Conservation (phyloP, 805 yeast species). For the Saccharomycopsis babjevae region DNA sequence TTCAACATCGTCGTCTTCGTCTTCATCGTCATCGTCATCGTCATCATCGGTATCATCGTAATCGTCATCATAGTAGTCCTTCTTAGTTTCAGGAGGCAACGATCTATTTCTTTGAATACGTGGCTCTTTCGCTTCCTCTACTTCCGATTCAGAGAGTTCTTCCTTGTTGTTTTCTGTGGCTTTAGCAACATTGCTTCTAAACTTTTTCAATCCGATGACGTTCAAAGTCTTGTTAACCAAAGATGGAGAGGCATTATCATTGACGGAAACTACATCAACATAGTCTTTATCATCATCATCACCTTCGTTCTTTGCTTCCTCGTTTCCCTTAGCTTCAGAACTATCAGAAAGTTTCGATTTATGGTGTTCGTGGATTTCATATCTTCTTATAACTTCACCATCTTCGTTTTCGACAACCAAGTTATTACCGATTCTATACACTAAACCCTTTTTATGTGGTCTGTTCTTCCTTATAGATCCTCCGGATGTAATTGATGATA, state of each 20-base stretch:
- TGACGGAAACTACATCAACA: neutral
- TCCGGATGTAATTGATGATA: neutral
- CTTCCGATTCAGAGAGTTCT: neutral
- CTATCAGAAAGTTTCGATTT: neutral
- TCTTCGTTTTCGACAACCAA: constrained; percentile 82
- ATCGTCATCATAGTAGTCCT: constrained; percentile 8
- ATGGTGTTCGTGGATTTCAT: constrained; percentile 54
- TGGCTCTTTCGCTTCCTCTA: neutral
- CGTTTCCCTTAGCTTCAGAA: neutral
- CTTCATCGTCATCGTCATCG: constrained; percentile 10
- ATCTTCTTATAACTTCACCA: constrained; percentile 83
- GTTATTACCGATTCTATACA: constrained; percentile 69
- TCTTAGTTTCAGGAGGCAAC: neutral
- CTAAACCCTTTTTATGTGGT: constrained; percentile 33
- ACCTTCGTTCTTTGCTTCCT: neutral
- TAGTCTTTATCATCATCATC: neutral
- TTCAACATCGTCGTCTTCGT: constrained; percentile 6
- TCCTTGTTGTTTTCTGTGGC: neutral
- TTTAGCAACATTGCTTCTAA: neutral
- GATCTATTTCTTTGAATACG: neutral
- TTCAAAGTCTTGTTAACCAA: constrained; percentile 14
- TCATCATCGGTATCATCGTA: constrained; percentile 1
- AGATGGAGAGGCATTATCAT: constrained; percentile 1
- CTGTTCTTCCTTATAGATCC: neutral
- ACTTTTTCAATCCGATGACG: constrained; percentile 16